Evolutionary conservation across 495 filamentous ascomycete genomes (phyloP), one percentile per base, ranked within the genome.

Genomic region (Aspergillus bridgeri): DNA sequence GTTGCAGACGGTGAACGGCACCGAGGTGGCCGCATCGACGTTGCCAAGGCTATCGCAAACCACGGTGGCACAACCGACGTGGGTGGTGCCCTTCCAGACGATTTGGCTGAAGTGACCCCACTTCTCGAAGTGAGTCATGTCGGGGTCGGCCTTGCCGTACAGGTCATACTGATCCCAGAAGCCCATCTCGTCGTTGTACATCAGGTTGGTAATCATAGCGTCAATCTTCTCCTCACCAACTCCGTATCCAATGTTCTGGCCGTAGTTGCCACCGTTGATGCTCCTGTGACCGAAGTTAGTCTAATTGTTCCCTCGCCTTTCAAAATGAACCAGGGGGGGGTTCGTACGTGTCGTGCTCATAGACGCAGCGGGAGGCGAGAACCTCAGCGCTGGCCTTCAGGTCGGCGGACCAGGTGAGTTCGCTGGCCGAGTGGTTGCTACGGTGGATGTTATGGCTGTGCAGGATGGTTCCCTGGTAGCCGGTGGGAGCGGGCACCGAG

Each of bases 71-170:
- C 94, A 98, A 59, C 90, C 94, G 42, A 98, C 78, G 38, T 80
- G 65, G 17, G 72, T 83, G 51, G 89, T 87, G 6, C 42, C 67
- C 69, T 86, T 85, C 94, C 94, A 98, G 42, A 98, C 82, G 22
- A 97, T 79, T 77, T 96, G 91, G n/a, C 88, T 83, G 79, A 90
- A 90, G 72, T 98, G 93, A 56, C 92, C 91, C 84, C 87, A 94
- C 29, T 66, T 54, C 33, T 86, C 76, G 71, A 92, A 90, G 70
- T 80, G 69, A 61, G 65, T 58, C 81, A 85, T 86, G 66, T 81
- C 73, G 7, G 80, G 79, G 59, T 58, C 68, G 47, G 69, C 64
- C 53, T 72, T 33, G 27, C 77, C 79, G 60, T 81, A 85, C 47
- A 75, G 68, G 19, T 57, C 53, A 13, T 68, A 59, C 66, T 74